A percentile compares a stretch with the other conserved stretches of the same genome.
These are phyloP conservation scores for Penicillium riverlandense DNA, from an alignment of 495 filamentous ascomycete species.

Conservation along the genomic window DNA sequence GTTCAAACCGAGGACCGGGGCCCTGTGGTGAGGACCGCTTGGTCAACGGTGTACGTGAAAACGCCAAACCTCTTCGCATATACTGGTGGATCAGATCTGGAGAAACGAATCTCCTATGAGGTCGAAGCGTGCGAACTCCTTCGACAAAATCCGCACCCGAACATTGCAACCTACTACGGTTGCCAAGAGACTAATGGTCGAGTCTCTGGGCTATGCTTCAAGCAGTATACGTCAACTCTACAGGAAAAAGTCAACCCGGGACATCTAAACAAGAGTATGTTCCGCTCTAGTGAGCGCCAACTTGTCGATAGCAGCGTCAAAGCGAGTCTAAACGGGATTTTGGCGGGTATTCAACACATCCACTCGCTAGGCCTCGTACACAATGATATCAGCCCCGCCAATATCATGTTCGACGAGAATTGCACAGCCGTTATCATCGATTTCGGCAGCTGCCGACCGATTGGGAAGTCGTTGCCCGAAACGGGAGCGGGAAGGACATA, in stretches of 20 bases:
- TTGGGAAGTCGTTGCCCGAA: conserved; percentile 12
- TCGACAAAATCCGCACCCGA: conserved; percentile 27
- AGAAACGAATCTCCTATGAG: conserved; percentile 15
- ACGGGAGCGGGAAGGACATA: conserved; percentile 15
- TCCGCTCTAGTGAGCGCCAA: conserved; percentile 11
- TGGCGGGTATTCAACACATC: conserved; percentile 30
- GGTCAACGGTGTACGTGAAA: conserved; percentile 19
- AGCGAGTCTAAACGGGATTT: conserved; percentile 14
- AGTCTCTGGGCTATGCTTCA: conserved; percentile 32
- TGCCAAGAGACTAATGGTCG: conserved; percentile 20
- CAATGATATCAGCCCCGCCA: conserved; percentile 32
- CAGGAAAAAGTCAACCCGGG: conserved; percentile 20
- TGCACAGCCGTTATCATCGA: conserved; percentile 31
- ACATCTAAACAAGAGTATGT: conserved; percentile 8
- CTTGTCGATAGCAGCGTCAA: conserved; percentile 9
- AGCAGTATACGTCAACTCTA: conserved; percentile 26
- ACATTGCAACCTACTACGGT: conserved; percentile 30
- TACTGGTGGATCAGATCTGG: conserved; percentile 5
- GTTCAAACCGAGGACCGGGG: conserved; percentile 13
- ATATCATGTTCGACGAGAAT: conserved; percentile 30
- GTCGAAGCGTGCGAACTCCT: conserved; percentile 23
- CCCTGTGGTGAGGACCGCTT: conserved; percentile 6
- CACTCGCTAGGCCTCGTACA: conserved; percentile 28
- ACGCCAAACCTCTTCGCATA: conserved; percentile 18
- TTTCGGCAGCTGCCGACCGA: conserved; percentile 27